Evolutionary conservation across 441 rosid genomes (phyloP), one percentile per base, ranked within the genome.

Genomic region (Daphne laureola): DNA sequence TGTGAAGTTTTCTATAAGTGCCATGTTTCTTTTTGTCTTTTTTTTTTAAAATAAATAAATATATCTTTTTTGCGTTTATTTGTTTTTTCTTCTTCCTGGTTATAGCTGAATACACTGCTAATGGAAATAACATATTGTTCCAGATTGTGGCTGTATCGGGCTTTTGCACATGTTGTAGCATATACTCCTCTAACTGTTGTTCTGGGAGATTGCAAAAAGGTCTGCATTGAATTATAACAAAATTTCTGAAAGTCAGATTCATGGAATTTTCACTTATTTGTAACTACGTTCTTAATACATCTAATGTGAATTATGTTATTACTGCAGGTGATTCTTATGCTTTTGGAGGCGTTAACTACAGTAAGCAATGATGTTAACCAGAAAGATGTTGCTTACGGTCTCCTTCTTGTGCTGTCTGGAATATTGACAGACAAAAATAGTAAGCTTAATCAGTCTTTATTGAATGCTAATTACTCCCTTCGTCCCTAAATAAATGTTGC

Each of bases 331-430:
- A 80, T 83, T 61, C 84, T 84, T 18, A 2, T 89, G 53, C 48
- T 89, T 66, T 62, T 81, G 70, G 92, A 89, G 67, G 84, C 84
- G 61, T 70, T 85, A 57, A 63, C 67, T 46, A 63, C 66, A 49
- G 74, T 85, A 58, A 71, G 79, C 68, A 45, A 64, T 65, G 83
- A 82, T 71, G 43, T 68, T 62, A 16, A n/a, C 38, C 74, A 82
- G 57, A 78, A 78, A 73, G 89, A 85, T 67, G 65, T 73, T 17
- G 17, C 83, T 51, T 87, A 74, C 61, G 67, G 83, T 68, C 81
- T 85, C 26, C 77, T 93, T 62, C 78, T 93, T 54, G 82, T 84
- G 55, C 62, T 93, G 59, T 87, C 97, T 61, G 95, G 89, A 61
- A 78, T 80, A 38, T 66, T 92, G 67, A 92, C 79, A 8, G 84